phyloP scores from a whole-genome alignment of 164 flowering plant genomes.

The Aristolochia fimbriata region DNA sequence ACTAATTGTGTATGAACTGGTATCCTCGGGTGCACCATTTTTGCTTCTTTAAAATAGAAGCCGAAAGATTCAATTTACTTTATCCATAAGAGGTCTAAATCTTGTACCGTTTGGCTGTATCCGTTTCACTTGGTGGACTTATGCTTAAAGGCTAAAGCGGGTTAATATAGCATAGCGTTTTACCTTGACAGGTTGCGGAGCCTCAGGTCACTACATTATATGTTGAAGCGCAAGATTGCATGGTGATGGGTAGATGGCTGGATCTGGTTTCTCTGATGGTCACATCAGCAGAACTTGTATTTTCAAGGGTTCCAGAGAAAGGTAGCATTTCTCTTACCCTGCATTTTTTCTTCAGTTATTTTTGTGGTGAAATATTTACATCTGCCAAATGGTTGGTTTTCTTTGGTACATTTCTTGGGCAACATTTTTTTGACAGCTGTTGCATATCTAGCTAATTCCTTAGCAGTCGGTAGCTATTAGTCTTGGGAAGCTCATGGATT shows the following conservation, averaged over 20 bases:
- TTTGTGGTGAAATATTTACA: not conserved
- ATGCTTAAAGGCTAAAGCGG: not conserved
- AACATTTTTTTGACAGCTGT: too few relatives aligned
- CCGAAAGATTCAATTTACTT: not conserved
- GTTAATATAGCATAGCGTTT: not conserved
- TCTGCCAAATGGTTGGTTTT: too few relatives aligned
- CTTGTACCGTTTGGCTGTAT: not conserved
- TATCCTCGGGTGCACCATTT: too few relatives aligned
- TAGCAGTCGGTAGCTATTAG: too few relatives aligned
- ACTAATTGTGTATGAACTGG: too few relatives aligned
- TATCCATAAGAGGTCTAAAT: not conserved
- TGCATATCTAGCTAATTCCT: too few relatives aligned
- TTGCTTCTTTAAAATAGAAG: too few relatives aligned
- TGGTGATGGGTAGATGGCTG: slow-evolving; percentile 63
- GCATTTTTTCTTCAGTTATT: not conserved
- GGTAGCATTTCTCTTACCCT: slow-evolving; percentile 25
- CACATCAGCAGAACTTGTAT: slow-evolving; percentile 77
- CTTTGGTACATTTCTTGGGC: too few relatives aligned
- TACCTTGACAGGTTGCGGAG: slow-evolving; percentile 53
- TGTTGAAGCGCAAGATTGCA: slow-evolving; percentile 73
- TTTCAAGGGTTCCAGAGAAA: slow-evolving; percentile 77
- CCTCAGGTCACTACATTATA: slow-evolving; percentile 56
- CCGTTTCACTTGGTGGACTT: not conserved
- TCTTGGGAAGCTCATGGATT: too few relatives aligned
- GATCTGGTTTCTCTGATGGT: slow-evolving; percentile 81